Base-by-base conservation (phyloP, 2,329 filamentous ascomycete species). In the Fusarium veterinarium region DNA sequence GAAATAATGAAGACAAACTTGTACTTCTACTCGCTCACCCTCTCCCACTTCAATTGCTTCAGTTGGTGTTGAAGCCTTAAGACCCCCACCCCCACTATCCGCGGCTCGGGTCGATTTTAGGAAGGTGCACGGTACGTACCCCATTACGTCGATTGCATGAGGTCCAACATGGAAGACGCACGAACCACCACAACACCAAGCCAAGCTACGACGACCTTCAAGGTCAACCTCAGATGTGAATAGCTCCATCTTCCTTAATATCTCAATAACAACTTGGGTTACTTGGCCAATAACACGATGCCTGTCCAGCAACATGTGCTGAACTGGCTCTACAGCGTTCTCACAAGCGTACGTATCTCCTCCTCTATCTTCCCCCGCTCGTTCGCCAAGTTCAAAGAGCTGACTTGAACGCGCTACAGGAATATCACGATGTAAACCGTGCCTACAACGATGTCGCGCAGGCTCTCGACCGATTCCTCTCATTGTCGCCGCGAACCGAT, bases 271-370 rank as follows among this genome's bases (percentile, higher is more conserved):
- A 8, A 23, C 23, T 49, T 25, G 28, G 20, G n/a, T 31, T 25
- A 6, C 7, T 51, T 46, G 51, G 61, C 17, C 41, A 42, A 53
- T 28, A 35, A 56, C 79, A 85, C 79, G 67, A 90, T 90, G 87
- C 90, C 91, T 77, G 93, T 97, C 80, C 92, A 94, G 78, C 95
- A 97, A 83, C 93, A 95, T 84, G 92, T 97, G 69, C 87, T 98
- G 79, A 95, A 95, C 84, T 98, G 95, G 95, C 91, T 98, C 10
- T 97, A 97, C 84, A 96, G 93, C 83, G 92, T 97, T 62, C 84
- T 98, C 65, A 93, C 92, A 45, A 93, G 91, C 77, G 93, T 94
- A 84, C 53, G 86, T 76, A 31, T 23, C 49, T 44, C 40, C 66
- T 31, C 69, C 20, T 30, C 49, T 38, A 13, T 19, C 46, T 51